phyloP scores from a whole-genome alignment of 108 stramenopile species.

The Pseudonitzschia delicatissima region DNA sequence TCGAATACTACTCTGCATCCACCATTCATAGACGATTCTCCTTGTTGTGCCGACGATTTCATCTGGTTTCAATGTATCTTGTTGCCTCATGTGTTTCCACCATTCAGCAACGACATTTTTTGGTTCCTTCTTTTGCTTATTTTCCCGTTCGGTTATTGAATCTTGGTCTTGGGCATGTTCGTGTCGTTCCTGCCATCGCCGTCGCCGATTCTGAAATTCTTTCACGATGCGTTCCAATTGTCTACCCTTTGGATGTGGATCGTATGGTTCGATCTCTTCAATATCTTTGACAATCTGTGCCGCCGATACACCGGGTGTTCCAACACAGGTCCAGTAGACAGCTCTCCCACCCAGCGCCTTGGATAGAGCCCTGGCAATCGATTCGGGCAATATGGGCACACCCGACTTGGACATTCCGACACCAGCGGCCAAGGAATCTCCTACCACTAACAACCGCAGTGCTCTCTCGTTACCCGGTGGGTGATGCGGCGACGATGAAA shows the following conservation, averaged over 20 bases:
- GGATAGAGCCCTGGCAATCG: conserved; percentile 51
- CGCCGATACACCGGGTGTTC: conserved; percentile 40
- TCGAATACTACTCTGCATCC: conserved; percentile 12
- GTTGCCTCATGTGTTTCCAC: conserved; percentile 19
- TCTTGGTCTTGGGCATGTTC: too few species aligned
- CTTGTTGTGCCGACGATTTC: conserved; percentile 12
- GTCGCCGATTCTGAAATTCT: conserved; percentile 26
- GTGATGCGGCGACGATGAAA: conserved; percentile 10
- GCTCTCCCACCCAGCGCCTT: conserved; percentile 42
- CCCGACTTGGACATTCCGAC: conserved; percentile 50
- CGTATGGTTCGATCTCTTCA: conserved; percentile 19
- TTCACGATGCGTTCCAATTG: conserved; percentile 22
- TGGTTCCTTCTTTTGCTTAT: neutral
- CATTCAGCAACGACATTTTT: conserved; percentile 12
- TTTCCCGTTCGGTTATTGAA: neutral
- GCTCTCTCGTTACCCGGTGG: conserved; percentile 23
- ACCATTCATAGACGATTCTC: conserved; percentile 16
- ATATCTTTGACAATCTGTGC: conserved; percentile 37
- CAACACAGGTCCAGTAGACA: conserved; percentile 63
- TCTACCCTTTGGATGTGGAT: conserved; percentile 16
- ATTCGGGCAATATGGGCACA: conserved; percentile 55
- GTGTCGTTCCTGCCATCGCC: conserved; percentile 25
- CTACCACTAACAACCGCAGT: conserved; percentile 55
- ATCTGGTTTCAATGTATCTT: neutral
- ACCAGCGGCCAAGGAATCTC: conserved; percentile 68